Evolutionary conservation across 148 eudicot genomes (phyloP), one percentile per base, ranked within the genome.

Genomic region (Fagopyrum tataricum): DNA sequence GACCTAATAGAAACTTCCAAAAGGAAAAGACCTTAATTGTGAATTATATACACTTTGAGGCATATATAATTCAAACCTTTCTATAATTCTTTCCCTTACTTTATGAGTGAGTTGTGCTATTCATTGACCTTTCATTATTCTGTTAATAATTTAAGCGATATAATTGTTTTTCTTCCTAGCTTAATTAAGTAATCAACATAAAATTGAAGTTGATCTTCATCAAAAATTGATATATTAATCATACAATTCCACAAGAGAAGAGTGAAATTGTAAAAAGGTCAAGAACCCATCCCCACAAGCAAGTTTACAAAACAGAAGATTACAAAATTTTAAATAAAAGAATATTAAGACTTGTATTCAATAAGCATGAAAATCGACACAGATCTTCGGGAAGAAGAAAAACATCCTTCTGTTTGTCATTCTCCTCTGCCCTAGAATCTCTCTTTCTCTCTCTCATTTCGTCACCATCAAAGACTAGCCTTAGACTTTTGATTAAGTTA

Each of bases 261-360:
- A 55, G 61, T 55, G 61, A 55, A n/a, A n/a, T n/a, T n/a, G n/a
- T n/a, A n/a, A n/a, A 26, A 53, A 13, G 39, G 40, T 59, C 37
- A 59, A 59, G 66, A 59, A 59, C 66, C 66, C 66, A 59, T 59
- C 66, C 66, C 66, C 26, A 59, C 66, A 23, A 59, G 66, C 12
- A 23, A 21, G 11, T 59, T 59, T 59, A 59, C 66, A 59, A 59
- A 59, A 59, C 12, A 15, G 66, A 59, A 59, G 66, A 3, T 59
- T 59, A 59, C 66, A 59, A 59, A 59, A 9, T 12, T 59, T 24
- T 21, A 13, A 59, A 23, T 59, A 23, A 59, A 59, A 59, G 39
- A 59, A 23, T 59, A 24, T 24, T 59, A 59, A 59, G 39, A 59
- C 37, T 59, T 59, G 40, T 59, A 23, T 23, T 59, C 66, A 23